Evolutionary conservation across 2,329 filamentous ascomycete species (phyloP).

Genomic region (Alternaria metachromatica): DNA sequence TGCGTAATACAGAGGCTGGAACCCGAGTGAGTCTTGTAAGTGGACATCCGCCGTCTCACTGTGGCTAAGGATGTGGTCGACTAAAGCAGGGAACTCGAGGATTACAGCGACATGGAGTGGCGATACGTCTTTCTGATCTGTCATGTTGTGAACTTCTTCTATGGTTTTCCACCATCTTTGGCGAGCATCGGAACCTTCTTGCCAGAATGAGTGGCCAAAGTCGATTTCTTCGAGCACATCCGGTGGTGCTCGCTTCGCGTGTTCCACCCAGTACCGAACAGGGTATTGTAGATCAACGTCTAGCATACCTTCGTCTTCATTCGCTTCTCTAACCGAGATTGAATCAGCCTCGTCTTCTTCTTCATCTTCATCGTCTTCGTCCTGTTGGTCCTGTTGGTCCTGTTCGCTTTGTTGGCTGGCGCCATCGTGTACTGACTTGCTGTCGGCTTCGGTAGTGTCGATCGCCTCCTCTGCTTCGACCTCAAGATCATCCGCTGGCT

Average conservation of each 20-base stretch:
- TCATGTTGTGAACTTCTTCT: slow-evolving; percentile 15
- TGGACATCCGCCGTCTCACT: slow-evolving; percentile 18
- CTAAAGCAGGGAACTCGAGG: slow-evolving; percentile 21
- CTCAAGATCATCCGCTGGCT: not conserved
- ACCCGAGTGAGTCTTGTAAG: slow-evolving; percentile 25
- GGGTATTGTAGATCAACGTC: slow-evolving; percentile 23
- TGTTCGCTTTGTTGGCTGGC: not conserved
- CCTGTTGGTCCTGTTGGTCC: not conserved
- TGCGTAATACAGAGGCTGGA: slow-evolving; percentile 30
- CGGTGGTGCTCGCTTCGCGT: slow-evolving; percentile 24
- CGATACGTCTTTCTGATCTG: slow-evolving; percentile 17
- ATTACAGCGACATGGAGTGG: slow-evolving; percentile 28
- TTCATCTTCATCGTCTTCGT: not conserved
- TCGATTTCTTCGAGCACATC: slow-evolving; percentile 32
- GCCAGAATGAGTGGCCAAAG: slow-evolving; percentile 24
- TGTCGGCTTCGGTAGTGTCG: not conserved
- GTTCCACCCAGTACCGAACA: slow-evolving; percentile 31
- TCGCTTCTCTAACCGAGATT: not conserved
- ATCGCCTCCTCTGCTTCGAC: not conserved
- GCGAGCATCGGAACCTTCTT: slow-evolving; percentile 15
- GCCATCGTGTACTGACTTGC: not conserved
- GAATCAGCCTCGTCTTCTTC: not conserved
- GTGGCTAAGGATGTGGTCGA: slow-evolving; percentile 24
- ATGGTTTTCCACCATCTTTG: slow-evolving; percentile 27
- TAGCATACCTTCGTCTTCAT: slow-evolving; percentile 4